Base-by-base conservation (phyloP, 345 rosid species). In the Citrus inodora region DNA sequence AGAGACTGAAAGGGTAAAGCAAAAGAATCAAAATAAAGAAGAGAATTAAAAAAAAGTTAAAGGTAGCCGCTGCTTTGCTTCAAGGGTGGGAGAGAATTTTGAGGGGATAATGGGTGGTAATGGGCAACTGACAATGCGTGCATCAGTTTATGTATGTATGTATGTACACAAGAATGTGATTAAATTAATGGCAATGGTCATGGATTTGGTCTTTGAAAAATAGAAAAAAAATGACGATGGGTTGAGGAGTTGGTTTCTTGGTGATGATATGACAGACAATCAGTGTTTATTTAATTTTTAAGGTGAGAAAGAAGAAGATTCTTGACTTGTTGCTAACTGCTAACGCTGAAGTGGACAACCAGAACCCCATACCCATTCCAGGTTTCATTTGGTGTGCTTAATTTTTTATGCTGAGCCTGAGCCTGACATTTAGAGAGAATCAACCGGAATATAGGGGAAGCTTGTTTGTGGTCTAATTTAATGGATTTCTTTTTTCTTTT, bases 61-160 rank as follows among this genome's bases (percentile, higher is more conserved):
- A 81, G 87, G 73, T 68, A 74, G 86, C 75, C 68, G 86, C 76
- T 75, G 75, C 90, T 84, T 89, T 86, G 86, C 90, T 87, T 87
- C 80, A 78, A 80, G 83, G 71, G 74, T 79, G 84, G 83, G 77
- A 78, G 78, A 83, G 86, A 87, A 85, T 84, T 82, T 80, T 11
- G 55, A 70, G 33, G 58, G 71, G 59, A 0, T 40, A 75, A 40
- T 60, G 76, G 21, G 70, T 14, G 25, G 48, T 4, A 3, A 21
- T 35, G 61, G 56, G 79, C 30, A 16, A 46, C 7, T 56, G 30
- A 32, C 13, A 35, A 59, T n/a, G 60, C 28, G 72, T 42, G 25
- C 30, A 53, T 46, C 46, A 28, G 64, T 51, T 6, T 8, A 17
- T 35, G 14, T 59, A 24, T 32, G 13, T 58, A 28, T 55, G 28